Base-by-base conservation (phyloP, 2,329 filamentous ascomycete species). In the Arachnopeziza araneosa region DNA sequence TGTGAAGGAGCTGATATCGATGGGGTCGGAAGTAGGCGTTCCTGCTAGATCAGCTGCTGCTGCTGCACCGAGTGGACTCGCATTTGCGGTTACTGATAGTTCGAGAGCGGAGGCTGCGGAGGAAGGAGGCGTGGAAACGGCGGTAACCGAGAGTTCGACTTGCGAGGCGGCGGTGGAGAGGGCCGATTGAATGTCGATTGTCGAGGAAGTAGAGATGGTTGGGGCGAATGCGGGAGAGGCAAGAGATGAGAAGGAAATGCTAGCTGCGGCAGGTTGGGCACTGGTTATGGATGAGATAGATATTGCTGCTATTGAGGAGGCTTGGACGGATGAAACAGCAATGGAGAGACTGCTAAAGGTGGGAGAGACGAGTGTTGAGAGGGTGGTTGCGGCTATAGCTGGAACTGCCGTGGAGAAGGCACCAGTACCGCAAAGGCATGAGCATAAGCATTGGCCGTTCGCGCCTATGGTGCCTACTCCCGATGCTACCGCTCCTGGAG, bases 401-500 rank as follows among this genome's bases (percentile, higher is more conserved):
- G 26, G 54, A 5, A 10, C 19, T 24, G 22, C 21, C 50, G 19
- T 19, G 14, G 22, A 44, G 9, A 68, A 68, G n/a, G 67, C 66
- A n/a, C 60, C 62, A 24, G 55, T 22, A 17, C 54, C 60, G 49
- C 67, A 69, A 44, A 67, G 58, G 59, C 66, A 68, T 44, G 58
- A 52, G 51, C 66, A 67, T 57, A 63, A 54, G 54, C 64, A 69
- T 50, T 57, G 55, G 5, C 66, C 66, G 32, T 59, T 62, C 21
- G 60, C 24, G 3, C 51, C 51, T 1, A 60, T 10, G 1, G 57
- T 64, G 44, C 66, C 67, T 22, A 50, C 48, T 23, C 66, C 67
- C 12, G 30, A 19, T 21, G 58, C 65, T 24, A 68, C 57, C 14
- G 52, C 58, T 51, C 64, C 67, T 12, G 65, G 54, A 30, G 61